Evolutionary conservation across 2,329 filamentous ascomycete genomes (phyloP).

Genomic region (Triangularia setosa): DNA sequence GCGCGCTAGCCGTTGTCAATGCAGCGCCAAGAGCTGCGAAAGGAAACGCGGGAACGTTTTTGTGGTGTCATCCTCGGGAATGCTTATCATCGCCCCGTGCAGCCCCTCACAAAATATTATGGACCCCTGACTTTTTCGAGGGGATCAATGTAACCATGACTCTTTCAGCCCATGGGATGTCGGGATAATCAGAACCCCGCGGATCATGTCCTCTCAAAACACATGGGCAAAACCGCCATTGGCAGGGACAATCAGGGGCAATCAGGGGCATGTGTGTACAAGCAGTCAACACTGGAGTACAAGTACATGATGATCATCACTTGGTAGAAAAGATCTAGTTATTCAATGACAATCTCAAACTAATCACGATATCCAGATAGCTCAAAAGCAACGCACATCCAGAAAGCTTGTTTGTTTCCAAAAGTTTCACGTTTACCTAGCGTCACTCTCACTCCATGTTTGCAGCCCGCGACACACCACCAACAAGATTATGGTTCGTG

Average conservation of each 20-base stretch:
- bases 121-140: not conserved
- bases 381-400: not conserved
- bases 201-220: not conserved
- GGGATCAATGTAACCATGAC: not conserved
- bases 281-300: too few species aligned
- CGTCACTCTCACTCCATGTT: constrained; percentile 44
- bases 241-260: too few species aligned
- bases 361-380: too few species aligned
- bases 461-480: constrained; percentile 47
- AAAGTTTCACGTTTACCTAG: not conserved
- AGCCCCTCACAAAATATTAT: not conserved
- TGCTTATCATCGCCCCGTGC: not conserved
- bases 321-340: too few species aligned
- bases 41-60: not conserved
- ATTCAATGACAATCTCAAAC: too few species aligned
- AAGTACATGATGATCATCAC: too few species aligned
- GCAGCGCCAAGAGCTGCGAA: not conserved
- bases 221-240: too few species aligned
- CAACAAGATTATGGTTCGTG: constrained; percentile 42
- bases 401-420: too few species aligned
- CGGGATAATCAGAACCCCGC: not conserved
- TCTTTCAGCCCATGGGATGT: not conserved
- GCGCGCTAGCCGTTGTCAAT: not conserved
- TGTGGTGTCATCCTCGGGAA: not conserved
- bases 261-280: too few species aligned